phyloP scores from a whole-genome alignment of 2,329 filamentous ascomycete species.

The Fusarium avenaceum region DNA sequence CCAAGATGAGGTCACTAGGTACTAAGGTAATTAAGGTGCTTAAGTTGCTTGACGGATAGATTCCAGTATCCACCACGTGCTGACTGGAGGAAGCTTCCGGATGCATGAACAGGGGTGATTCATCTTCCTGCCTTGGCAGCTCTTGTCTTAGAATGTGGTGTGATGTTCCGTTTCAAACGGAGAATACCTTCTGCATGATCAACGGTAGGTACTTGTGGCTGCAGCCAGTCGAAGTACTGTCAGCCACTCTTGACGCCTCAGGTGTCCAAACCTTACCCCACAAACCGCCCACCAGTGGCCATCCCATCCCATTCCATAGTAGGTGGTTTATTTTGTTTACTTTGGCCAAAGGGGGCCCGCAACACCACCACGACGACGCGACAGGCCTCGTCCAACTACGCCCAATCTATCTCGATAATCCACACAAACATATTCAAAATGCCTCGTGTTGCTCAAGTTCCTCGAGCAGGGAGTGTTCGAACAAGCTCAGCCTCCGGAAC shows the following conservation, averaged over 20 bases:
- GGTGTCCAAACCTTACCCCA: slow-evolving; percentile 39
- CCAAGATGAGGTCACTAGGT: background rate
- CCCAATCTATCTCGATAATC: slow-evolving; percentile 38
- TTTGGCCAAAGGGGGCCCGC: slow-evolving; percentile 45
- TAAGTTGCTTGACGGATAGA: background rate
- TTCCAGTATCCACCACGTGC: too few relatives aligned
- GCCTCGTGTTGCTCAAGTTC: slow-evolving; percentile 70
- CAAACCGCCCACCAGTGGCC: slow-evolving; percentile 13
- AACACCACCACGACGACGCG: slow-evolving; percentile 49
- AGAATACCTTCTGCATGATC: slow-evolving; percentile 5
- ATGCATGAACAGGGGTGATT: slow-evolving; percentile 21
- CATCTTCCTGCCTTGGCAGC: slow-evolving; percentile 32
- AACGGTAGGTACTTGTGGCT: slow-evolving; percentile 8
- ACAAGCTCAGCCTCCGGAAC: slow-evolving; percentile 62
- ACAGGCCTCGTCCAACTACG: slow-evolving; percentile 43
- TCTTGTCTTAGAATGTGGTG: background rate
- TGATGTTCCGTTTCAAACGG: slow-evolving; percentile 36
- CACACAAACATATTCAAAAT: slow-evolving; percentile 55
- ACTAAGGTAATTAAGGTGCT: background rate
- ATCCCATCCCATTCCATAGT: slow-evolving; percentile 2
- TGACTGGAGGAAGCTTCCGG: background rate
- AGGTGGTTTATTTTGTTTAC: slow-evolving; percentile 51
- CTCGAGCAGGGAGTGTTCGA: slow-evolving; percentile 64
- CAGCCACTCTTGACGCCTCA: slow-evolving; percentile 41
- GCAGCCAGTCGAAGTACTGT: background rate